These are phyloP conservation scores for Fusarium goolgardi DNA, from an alignment of 2,329 filamentous ascomycete species.

Conservation along the genomic window DNA sequence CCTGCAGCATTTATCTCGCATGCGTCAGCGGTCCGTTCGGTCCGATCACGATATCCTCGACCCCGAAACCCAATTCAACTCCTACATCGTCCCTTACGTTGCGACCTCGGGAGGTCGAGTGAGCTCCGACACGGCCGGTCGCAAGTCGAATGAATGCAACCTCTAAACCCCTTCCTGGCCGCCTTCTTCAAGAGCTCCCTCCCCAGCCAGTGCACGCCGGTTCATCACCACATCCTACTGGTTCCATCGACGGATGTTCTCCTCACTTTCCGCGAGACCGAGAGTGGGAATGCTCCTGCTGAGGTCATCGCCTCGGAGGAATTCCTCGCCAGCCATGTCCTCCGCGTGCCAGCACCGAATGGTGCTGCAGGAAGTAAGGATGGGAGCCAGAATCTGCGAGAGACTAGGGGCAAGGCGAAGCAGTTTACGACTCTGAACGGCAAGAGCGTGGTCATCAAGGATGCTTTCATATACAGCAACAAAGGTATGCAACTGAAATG, in stretches of 20 bases:
- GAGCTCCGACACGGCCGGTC: constrained; percentile 44
- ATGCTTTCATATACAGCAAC: constrained; percentile 92
- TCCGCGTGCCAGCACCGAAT: constrained; percentile 77
- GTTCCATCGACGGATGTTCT: constrained; percentile 94
- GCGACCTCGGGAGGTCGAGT: constrained; percentile 46
- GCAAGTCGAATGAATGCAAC: constrained; percentile 77
- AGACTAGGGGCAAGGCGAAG: constrained; percentile 91
- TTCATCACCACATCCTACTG: constrained; percentile 92
- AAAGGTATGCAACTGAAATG: constrained; percentile 72
- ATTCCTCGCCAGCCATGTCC: constrained; percentile 95
- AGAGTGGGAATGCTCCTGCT: constrained; percentile 79
- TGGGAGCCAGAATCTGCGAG: constrained; percentile 73
- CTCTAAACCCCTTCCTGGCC: constrained; percentile 97
- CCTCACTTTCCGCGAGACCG: constrained; percentile 86
- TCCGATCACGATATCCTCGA: constrained; percentile 24
- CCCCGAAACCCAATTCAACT: constrained; percentile 20
- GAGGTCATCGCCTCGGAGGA: constrained; percentile 92
- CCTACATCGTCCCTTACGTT: constrained; percentile 32
- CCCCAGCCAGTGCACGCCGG: constrained; percentile 88
- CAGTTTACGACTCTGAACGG: constrained; percentile 95
- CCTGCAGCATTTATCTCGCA: constrained; percentile 35
- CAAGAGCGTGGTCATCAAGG: constrained; percentile 92
- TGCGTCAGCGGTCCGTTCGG: constrained; percentile 40
- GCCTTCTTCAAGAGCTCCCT: constrained; percentile 98
- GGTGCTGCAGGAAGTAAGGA: constrained; percentile 67